Evolutionary conservation across 2,329 filamentous ascomycete species (phyloP).

Genomic region (Epichloe elymi): DNA sequence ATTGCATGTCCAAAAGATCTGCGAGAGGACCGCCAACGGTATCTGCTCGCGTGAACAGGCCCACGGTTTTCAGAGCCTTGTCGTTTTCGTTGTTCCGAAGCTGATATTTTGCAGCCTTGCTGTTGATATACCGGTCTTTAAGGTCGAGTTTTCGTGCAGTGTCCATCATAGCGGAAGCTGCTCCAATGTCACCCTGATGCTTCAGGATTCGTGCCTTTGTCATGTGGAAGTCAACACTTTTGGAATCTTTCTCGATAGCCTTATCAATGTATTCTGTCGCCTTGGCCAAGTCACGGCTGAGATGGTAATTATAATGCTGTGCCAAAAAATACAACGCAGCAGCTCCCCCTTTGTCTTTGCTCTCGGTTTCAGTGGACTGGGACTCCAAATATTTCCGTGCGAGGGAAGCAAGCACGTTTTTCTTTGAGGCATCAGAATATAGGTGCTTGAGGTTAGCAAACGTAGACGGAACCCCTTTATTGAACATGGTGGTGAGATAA

Average conservation of each 20-base stretch:
- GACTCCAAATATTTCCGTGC: conserved; percentile 66
- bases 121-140: conserved; percentile 95
- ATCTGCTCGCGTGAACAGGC: conserved; percentile 87
- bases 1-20: conserved; percentile 96
- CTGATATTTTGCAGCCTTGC: conserved; percentile 94
- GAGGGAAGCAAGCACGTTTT: conserved; percentile 58
- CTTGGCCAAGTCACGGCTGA: conserved; percentile 72
- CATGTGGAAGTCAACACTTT: conserved; percentile 85
- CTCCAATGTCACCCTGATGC: conserved; percentile 65
- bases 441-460: conserved; percentile 95
- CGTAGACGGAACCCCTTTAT: conserved; percentile 86
- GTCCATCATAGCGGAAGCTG: conserved; percentile 81
- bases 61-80: conserved; percentile 74
- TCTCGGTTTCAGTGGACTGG: conserved; percentile 34
- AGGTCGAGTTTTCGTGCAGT: conserved; percentile 72
- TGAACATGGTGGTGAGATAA: conserved; percentile 75
- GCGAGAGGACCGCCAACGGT: conserved; percentile 75
- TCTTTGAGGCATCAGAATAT: conserved; percentile 68
- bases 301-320: conserved; percentile 90
- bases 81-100: conserved; percentile 86
- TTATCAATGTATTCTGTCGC: conserved; percentile 73
- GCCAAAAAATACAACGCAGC: conserved; percentile 88
- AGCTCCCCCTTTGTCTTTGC: conserved; percentile 48
- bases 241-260: conserved; percentile 65
- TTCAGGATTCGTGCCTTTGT: conserved; percentile 93